Percentiles rank a stretch among this genome's conserved stretches.
phyloP scores from a whole-genome alignment of 1,284 basidiomycete genomes.

The Quambalaria eucalypti region DNA sequence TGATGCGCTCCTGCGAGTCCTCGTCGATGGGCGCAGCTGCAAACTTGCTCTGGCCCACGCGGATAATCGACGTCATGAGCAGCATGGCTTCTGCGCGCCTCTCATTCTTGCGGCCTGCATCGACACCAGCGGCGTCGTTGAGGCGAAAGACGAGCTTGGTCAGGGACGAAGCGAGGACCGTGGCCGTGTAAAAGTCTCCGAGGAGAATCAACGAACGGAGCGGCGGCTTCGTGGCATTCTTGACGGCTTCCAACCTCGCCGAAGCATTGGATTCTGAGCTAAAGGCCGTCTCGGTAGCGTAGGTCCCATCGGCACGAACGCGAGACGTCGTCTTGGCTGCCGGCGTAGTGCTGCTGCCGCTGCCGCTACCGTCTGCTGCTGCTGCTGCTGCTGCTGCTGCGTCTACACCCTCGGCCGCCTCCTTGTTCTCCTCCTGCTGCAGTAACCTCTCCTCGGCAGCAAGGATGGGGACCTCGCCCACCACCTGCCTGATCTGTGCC shows the following conservation, averaged over 20 bases:
- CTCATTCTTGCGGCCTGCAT: conserved; percentile 55
- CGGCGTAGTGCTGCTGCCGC: too few relatives aligned
- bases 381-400: conserved; percentile 12
- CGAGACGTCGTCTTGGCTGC: conserved; percentile 54
- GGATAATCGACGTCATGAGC: conserved; percentile 93
- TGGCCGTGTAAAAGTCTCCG: conserved; percentile 93
- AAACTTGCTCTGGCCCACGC: conserved; percentile 93
- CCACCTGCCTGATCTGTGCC: conserved; percentile 71
- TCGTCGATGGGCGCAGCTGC: conserved; percentile 90
- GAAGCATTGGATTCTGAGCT: conserved; percentile 57
- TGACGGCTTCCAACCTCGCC: conserved; percentile 67
- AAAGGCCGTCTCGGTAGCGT: conserved; percentile 91
- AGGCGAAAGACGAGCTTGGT: conserved; percentile 86
- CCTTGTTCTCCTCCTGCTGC: conserved; percentile 43
- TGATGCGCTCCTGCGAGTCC: conserved; percentile 90
- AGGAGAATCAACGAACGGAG: conserved; percentile 82
- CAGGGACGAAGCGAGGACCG: conserved; percentile 76
- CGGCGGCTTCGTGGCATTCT: conserved; percentile 80
- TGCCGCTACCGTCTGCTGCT: conserved; percentile 13
- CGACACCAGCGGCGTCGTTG: conserved; percentile 54
- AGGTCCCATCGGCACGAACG: conserved; percentile 91
- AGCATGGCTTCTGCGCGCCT: conserved; percentile 91
- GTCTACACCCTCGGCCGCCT: conserved; percentile 8
- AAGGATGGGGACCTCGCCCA: conserved; percentile 92
- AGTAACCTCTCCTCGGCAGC: conserved; percentile 53